Base-by-base conservation (phyloP, 2,329 filamentous ascomycete genomes). In the Ambrosiella beaveri region DNA sequence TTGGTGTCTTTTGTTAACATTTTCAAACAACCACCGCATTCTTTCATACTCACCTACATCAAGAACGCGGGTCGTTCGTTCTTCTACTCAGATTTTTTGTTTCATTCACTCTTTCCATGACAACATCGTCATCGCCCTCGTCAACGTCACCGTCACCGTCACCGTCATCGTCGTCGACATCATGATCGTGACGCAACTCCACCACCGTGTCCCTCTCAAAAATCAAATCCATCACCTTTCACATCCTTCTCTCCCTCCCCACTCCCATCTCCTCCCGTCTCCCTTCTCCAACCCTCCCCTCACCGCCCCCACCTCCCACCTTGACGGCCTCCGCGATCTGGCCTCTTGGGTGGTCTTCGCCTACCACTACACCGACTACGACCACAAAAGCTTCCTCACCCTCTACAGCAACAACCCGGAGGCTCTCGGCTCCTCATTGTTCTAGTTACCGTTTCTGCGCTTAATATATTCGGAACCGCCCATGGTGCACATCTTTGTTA, bases 401-500 rank as follows among this genome's bases (percentile, higher is more conserved):
- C 71, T 71, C 53, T 80, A 78, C 65, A 68, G 69, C 47, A 66
- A 70, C 19, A 66, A 66, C 61, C 73, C 76, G 66, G 71, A 72
- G 64, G 64, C 74, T 58, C 59, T 76, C 52, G 57, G 59, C 2
- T 61, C 59, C 9, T 59, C 59, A 36, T 41, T 52, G 56, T 69
- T 77, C 62, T 74, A 76, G 64, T 70, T 80, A 1, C 78, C 77
- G 4, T 72, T 80, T 60, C 58, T 81, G 15, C 70, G 77, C 12
- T 68, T 81, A 3, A 69, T 75, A 59, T 80, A 75, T 64, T 74
- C 75, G 54, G 78, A 77, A 0, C 76, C 75, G 2, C 73, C 76
- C 0, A 78, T 77, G 63, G 79, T 81, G 41, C 77, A 74, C 66
- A 67, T 81, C 62, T 82, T 81, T 64, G 74, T 81, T 63, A 77